These are phyloP conservation scores for Linnemannia zychae DNA, from an alignment of 192 early-diverging fungal genomes.

Conservation along the genomic window DNA sequence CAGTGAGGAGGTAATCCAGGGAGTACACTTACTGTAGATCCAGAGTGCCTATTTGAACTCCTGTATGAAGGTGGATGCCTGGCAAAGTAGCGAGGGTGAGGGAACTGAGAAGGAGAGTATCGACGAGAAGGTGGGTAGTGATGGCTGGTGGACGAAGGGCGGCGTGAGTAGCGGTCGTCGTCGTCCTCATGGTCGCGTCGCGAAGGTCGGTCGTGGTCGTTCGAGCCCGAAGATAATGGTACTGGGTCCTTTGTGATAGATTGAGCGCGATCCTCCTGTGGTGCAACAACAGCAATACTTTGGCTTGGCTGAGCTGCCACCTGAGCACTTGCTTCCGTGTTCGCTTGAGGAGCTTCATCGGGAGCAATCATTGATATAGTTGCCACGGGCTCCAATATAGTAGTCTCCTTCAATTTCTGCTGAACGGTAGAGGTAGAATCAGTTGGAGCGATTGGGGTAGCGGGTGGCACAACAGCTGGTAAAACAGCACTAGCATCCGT, in stretches of 20 bases:
- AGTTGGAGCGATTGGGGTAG: not conserved
- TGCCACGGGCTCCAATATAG: not conserved
- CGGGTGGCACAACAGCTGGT: not conserved
- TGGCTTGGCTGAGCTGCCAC: not conserved
- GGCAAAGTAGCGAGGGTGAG: constrained; percentile 37
- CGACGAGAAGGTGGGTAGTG: constrained; percentile 26
- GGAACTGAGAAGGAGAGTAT: constrained; percentile 25
- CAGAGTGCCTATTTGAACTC: constrained; percentile 10
- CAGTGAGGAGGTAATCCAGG: constrained; percentile 64
- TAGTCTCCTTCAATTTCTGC: constrained; percentile 10
- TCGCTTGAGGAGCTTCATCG: not conserved
- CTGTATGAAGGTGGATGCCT: constrained; percentile 29
- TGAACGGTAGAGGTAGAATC: constrained; percentile 5
- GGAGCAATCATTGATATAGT: not conserved
- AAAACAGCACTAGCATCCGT: constrained; percentile 20
- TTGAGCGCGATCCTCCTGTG: not conserved
- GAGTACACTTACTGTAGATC: not conserved
- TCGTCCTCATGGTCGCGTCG: not conserved
- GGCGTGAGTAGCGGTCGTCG: not conserved
- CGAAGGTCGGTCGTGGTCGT: not conserved
- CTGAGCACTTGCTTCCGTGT: not conserved
- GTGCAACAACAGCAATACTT: not conserved
- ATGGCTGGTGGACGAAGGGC: not conserved
- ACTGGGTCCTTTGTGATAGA: not conserved
- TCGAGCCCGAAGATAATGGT: not conserved